Evolutionary conservation across 108 stramenopile species (phyloP), one percentile per base, ranked within the genome.

Genomic region (Conticribra guillardii): DNA sequence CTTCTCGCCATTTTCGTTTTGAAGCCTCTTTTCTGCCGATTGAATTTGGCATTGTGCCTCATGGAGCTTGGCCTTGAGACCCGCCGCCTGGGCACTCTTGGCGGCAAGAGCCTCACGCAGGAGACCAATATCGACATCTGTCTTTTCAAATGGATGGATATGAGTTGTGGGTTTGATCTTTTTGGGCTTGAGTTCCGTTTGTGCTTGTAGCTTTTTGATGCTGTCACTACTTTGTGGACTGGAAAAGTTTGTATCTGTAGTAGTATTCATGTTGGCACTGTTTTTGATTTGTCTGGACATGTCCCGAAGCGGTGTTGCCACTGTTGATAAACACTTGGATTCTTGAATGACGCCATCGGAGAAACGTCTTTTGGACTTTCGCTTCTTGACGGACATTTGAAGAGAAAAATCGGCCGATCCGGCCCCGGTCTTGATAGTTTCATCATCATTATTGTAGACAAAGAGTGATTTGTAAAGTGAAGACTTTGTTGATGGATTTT

Each of bases 341-440:
- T 74, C 64, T 1, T 73, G 72, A 45, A 80, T 80, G 26, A 63
- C 61, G 1, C 79, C 71, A 58, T 80, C 79, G 14, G 79, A 80
- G 54, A 56, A 73, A 28, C 79, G 71, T 50, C 79, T 71, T 34
- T 69, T 80, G 45, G 58, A 14, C 44, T 49, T 60, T 23, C 55
- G 21, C 59, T 45, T 80, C 1, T 32, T 65, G n/a, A n/a, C n/a
- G 7, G 51, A 52, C 16, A 22, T 53, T 4, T 19, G 22, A 9
- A 64, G 67, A 2, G 61, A 60, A 28, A 58, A 58, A 11, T 67
- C 60, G 8, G 29, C 37, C 11, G 37, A 11, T 41, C n/a, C 64
- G 0, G 17, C 28, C 3, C n/a, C 71, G 24, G 55, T 50, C 54
- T 64, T 54, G 45, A 71, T 58, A 2, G 60, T 69, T 52, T 63